Evolutionary conservation across 371 early-diverging fungal species (phyloP).

Genomic region (Chytridiales sp.): DNA sequence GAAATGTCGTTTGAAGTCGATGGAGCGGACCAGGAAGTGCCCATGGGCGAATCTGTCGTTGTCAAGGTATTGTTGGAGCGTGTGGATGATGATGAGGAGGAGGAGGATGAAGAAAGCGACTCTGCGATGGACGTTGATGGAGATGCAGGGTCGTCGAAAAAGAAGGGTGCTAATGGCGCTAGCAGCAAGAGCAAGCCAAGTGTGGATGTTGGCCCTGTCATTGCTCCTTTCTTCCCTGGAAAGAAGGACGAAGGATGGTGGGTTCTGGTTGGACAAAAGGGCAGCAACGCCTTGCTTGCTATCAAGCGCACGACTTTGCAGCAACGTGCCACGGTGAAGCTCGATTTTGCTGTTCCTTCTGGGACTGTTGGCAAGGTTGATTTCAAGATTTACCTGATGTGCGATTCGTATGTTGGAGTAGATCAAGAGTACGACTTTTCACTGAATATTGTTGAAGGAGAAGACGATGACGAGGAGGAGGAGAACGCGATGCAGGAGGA

Average conservation of each 20-base stretch:
- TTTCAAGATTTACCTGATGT: conserved; percentile 85
- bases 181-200: too few relatives aligned
- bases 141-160: too few relatives aligned
- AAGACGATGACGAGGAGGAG: conserved; percentile 20
- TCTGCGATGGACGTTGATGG: conserved; percentile 55
- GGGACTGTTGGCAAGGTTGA: conserved; percentile 59
- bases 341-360: conserved; percentile 80
- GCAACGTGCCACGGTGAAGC: conserved; percentile 59
- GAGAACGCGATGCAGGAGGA: conserved; percentile 6
- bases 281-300: conserved; percentile 74
- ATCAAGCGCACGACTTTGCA: conserved; percentile 87
- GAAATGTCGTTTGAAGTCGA: conserved; percentile 72
- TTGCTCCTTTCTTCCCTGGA: conserved; percentile 91
- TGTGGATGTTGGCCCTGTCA: conserved; percentile 63
- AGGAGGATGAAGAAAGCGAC: conserved; percentile 55
- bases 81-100: conserved; percentile 75
- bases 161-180: conserved; percentile 9
- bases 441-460: conserved; percentile 35
- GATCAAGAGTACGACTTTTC: conserved; percentile 90
- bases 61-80: conserved; percentile 75
- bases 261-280: conserved; percentile 86
- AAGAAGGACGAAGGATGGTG: conserved; percentile 96
- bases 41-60: conserved; percentile 50
- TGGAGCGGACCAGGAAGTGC: conserved; percentile 53
- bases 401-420: conserved; percentile 88